Conservation (phyloP, 192 early-diverging fungal genomes). For the Gorgonomyces haynaldii region DNA sequence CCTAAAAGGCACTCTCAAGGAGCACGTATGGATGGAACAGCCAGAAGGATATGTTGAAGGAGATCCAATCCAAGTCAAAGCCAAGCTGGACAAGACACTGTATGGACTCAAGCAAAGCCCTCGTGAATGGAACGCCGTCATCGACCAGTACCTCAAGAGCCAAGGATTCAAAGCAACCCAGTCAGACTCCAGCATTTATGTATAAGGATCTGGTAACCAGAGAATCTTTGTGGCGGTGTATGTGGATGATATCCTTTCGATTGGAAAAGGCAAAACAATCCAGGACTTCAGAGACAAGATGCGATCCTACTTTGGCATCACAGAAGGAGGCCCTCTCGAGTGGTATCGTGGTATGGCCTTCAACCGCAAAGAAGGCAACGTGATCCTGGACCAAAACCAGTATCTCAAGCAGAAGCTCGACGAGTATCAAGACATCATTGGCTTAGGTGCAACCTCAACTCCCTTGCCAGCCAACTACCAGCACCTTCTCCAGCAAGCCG, state of each 20-base stretch:
- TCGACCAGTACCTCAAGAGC: background rate
- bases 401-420: background rate
- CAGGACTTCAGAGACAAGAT: background rate
- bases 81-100: constrained; percentile 5
- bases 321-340: background rate
- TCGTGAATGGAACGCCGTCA: constrained; percentile 4
- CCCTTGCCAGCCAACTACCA: background rate
- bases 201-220: background rate
- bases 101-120: constrained; percentile 17
- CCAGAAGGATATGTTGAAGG: constrained; percentile 10
- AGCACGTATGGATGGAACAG: constrained; percentile 14
- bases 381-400: background rate
- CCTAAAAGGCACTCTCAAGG: constrained; percentile 18
- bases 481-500: background rate
- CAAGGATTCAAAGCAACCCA: background rate
- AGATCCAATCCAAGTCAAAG: background rate
- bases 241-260: constrained; percentile 22
- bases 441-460: background rate
- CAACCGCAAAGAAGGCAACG: background rate
- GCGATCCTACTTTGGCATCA: background rate
- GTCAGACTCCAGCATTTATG: constrained; percentile 5
- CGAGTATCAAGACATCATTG: background rate
- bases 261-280: background rate
- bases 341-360: background rate
- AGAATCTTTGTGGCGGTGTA: constrained; percentile 16